These are phyloP conservation scores for Pelagophyceae sp. DNA, from an alignment of 352 stramenopile species.

Conservation along the genomic window DNA sequence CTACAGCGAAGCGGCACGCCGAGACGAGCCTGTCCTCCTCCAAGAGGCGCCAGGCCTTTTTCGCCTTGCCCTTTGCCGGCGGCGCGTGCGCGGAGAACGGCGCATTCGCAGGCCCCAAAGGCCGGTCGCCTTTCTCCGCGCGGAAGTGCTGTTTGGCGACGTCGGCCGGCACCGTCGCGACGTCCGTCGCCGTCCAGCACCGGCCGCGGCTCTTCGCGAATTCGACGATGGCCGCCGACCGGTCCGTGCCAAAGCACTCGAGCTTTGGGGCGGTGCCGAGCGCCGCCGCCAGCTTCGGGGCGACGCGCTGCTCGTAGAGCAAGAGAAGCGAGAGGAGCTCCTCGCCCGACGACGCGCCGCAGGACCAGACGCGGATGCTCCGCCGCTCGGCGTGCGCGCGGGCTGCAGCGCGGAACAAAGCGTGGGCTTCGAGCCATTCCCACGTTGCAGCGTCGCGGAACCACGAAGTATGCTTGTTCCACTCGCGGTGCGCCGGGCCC, in stretches of 20 bases:
- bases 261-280: neutral
- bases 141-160: neutral
- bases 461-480: neutral
- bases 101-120: neutral
- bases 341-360: conserved; percentile 9
- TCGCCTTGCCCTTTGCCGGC: neutral
- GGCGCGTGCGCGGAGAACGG: neutral
- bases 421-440: neutral
- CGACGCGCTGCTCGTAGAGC: neutral
- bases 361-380: neutral
- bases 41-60: neutral
- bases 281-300: neutral
- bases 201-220: neutral
- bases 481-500: neutral
- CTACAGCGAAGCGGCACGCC: neutral
- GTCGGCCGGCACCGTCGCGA: neutral
- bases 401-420: neutral
- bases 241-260: neutral
- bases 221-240: neutral
- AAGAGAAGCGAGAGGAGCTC: neutral
- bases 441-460: conserved; percentile 1
- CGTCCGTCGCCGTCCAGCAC: neutral
- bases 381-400: neutral
- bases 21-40: neutral
- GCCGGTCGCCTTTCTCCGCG: neutral